Conservation (phyloP, 2,329 filamentous ascomycete genomes). For the Cryphonectria radicalis region DNA sequence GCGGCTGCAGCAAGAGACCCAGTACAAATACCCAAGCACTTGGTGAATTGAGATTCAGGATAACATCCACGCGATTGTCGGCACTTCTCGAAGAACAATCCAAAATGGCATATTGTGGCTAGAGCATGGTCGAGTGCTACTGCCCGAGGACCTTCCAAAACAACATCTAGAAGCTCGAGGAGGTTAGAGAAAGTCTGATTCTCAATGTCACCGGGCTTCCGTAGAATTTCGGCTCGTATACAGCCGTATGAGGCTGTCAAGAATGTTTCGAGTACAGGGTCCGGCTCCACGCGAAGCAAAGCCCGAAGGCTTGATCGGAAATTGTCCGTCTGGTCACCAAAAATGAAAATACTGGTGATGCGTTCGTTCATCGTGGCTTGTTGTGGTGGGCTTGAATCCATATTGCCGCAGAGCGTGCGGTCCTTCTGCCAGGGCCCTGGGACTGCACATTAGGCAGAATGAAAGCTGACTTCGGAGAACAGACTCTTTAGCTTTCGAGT, state of each 20-base stretch:
- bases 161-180: slow-evolving; percentile 5
- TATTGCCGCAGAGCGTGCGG: not conserved
- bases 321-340: not conserved
- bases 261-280: not conserved
- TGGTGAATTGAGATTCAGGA: not conserved
- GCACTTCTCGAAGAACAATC: not conserved
- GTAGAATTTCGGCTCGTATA: slow-evolving; percentile 2
- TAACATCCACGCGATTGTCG: not conserved
- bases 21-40: not conserved
- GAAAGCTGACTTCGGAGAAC: too few relatives aligned
- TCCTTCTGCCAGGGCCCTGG: not conserved
- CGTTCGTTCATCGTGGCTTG: not conserved
- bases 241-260: not conserved
- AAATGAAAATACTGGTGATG: not conserved
- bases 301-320: not conserved
- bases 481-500: too few relatives aligned
- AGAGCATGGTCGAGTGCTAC: slow-evolving; percentile 7
- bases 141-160: not conserved
- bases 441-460: not conserved
- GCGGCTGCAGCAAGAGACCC: not conserved
- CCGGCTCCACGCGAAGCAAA: not conserved
- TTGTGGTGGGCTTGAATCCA: not conserved
- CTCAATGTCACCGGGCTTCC: not conserved
- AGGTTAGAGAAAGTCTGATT: not conserved
- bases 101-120: slow-evolving; percentile 2